Evolutionary conservation across 495 filamentous ascomycete species (phyloP).

Genomic region (Polyplosphaeria fusca): DNA sequence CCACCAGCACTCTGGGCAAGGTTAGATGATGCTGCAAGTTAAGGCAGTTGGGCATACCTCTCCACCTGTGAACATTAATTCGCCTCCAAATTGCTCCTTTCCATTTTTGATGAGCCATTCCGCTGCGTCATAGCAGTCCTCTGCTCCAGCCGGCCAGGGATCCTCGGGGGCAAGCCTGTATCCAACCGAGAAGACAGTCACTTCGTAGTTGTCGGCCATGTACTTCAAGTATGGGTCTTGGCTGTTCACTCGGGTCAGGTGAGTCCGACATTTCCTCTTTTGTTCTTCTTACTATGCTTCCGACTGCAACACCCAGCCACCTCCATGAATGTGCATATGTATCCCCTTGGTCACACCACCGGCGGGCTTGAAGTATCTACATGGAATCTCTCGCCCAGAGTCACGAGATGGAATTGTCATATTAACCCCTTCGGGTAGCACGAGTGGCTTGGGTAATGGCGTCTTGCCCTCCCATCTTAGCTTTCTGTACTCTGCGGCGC

Average conservation of each 20-base stretch:
- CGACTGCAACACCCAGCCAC: slow-evolving; percentile 47
- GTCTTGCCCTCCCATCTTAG: slow-evolving; percentile 48
- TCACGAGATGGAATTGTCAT: slow-evolving; percentile 52
- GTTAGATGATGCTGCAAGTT: background rate
- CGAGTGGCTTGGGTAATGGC: slow-evolving; percentile 43
- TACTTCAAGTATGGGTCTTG: slow-evolving; percentile 43
- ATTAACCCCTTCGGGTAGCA: slow-evolving; percentile 41
- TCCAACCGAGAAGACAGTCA: slow-evolving; percentile 53
- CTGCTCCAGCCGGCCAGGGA: slow-evolving; percentile 49
- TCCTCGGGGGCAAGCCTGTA: slow-evolving; percentile 61
- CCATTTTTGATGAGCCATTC: slow-evolving; percentile 52
- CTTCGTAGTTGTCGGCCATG: slow-evolving; percentile 44
- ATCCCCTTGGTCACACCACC: slow-evolving; percentile 46
- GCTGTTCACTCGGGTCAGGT: slow-evolving; percentile 11
- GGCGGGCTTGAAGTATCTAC: slow-evolving; percentile 48
- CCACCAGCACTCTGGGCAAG: slow-evolving; percentile 46
- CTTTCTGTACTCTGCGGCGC: slow-evolving; percentile 46
- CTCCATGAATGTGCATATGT: slow-evolving; percentile 55
- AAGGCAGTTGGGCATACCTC: slow-evolving; percentile 29
- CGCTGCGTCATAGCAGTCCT: slow-evolving; percentile 56
- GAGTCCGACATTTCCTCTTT: too few species aligned
- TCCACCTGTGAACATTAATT: slow-evolving; percentile 44
- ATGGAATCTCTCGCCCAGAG: slow-evolving; percentile 46
- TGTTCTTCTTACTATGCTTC: slow-evolving; percentile 37
- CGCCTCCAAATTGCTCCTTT: slow-evolving; percentile 42